Base-by-base conservation (phyloP, 176 grass and related monocot genomes). In the Echinochloa phyllopogon region DNA sequence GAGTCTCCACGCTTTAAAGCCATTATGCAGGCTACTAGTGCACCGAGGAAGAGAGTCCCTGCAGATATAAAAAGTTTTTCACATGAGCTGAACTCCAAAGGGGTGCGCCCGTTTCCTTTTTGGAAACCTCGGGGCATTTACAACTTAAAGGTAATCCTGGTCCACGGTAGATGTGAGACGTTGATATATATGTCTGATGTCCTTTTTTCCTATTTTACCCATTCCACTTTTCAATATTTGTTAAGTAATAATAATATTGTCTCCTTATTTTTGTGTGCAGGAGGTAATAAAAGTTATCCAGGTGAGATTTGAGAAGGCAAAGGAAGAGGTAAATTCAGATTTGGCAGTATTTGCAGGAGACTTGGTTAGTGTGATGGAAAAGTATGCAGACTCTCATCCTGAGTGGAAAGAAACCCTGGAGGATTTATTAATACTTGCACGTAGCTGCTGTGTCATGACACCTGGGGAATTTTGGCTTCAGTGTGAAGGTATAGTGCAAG, bases 391-490 rank as follows among this genome's bases (percentile, higher is more conserved):
- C 55, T 90, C 87, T 38, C 94, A 99, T 82, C 91, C 96, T 72
- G 96, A 94, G 47, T 99, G 97, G 97, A 99, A 99, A 87, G 97
- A 94, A 94, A 99, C 94, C 65, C 85, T 99, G 75, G 97, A 99
- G 77, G 97, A 99, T 83, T 60, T 99, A 74, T 83, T 99, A 82
- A 92, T 99, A 87, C 93, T 99, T 90, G 97, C 97, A 87, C 89
- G 97, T 50, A 99, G 91, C 61, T 99, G 97, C 76, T 94, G 88
- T 82, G 92, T 99, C 49, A 99, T 94, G 97, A 89, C 97, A 89
- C 88, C 97, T 20, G 84, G 88, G 43, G 94, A 99, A 65, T 95
- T 99, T 69, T 99, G 97, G 97, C 84, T 99, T 66, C 97, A 99
- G 69, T 99, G 97, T 88, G 97, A 99, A 91, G 97, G 90, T 58